phyloP scores from a whole-genome alignment of 2,329 filamentous ascomycete species.

The Ophiocordyceps polyrhachis-furcata region DNA sequence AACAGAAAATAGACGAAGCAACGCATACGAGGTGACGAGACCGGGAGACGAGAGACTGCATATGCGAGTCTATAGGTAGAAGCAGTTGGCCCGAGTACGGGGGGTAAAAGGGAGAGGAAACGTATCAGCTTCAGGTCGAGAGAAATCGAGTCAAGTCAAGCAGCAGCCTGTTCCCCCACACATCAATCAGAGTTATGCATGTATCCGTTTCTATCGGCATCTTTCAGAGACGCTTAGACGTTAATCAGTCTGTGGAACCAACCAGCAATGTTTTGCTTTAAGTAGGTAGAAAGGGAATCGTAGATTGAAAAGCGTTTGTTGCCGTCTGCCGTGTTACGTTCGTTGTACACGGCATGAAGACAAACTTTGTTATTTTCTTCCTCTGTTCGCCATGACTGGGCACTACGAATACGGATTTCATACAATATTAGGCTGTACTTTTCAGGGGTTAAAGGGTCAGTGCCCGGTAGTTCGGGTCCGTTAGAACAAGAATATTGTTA shows the following conservation, averaged over 20 bases:
- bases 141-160: background rate
- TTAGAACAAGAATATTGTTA: no score
- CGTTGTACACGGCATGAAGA: background rate
- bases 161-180: background rate
- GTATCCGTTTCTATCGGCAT: background rate
- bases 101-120: no score
- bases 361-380: no score
- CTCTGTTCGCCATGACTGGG: no score
- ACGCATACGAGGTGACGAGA: background rate
- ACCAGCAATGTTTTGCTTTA: background rate
- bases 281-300: background rate
- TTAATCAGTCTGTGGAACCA: background rate
- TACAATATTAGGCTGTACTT: no score
- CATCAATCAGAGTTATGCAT: background rate
- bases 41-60: background rate
- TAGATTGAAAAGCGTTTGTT: background rate
- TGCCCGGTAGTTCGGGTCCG: no score
- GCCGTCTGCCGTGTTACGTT: slow-evolving; percentile 1
- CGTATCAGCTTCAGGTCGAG: background rate
- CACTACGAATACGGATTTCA: no score
- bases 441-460: no score
- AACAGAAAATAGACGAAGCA: background rate
- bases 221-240: background rate
- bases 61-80: background rate
- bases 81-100: background rate